Evolutionary conservation across 2,329 filamentous ascomycete species (phyloP), one percentile per base, ranked within the genome.

Genomic region (Dactylonectria estremocensis): DNA sequence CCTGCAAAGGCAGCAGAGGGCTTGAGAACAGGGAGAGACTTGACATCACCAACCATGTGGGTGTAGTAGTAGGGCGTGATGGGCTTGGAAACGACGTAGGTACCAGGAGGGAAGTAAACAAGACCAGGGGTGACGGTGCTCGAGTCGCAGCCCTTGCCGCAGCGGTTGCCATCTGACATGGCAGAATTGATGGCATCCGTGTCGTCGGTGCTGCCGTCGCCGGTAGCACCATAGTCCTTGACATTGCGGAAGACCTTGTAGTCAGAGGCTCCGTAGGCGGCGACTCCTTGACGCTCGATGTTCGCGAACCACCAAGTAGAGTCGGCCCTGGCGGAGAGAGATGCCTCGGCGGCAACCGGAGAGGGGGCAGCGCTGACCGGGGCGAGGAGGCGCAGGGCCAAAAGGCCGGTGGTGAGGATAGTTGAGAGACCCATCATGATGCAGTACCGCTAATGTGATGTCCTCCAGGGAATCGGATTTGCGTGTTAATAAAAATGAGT

Each of bases 51-150:
- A 40, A 98, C 86, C 69, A 98, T 89, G 80, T 98, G 95, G 10
- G 95, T 97, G 85, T 97, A 97, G 86, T 98, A 98, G 81, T 92
- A 92, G 79, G 95, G 92, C 58, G 95, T 83, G 72, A 98, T 89
- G 22, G 95, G 93, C 76, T 86, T 88, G 78, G 90, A 94, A 74
- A 98, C 91, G 18, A 93, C 77, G 78, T 98, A 98, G 64, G 91
- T 97, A 72, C 95, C 95, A 11, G 93, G 86, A 45, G 95, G 95
- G 85, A 98, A 97, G 85, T 97, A 98, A 60, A 98, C 90, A 14
- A 98, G 84, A 28, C 94, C 95, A 0, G 95, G 95, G 1, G 90
- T 90, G n/a, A 89, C 88, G 3, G 95, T 98, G 35, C 89, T 90
- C 2, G 94, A 97, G 78, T 96, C 93, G 78, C 95, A 98, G 69